phyloP scores from a whole-genome alignment of 495 filamentous ascomycete genomes.

The Talaromyces stipitatus region DNA sequence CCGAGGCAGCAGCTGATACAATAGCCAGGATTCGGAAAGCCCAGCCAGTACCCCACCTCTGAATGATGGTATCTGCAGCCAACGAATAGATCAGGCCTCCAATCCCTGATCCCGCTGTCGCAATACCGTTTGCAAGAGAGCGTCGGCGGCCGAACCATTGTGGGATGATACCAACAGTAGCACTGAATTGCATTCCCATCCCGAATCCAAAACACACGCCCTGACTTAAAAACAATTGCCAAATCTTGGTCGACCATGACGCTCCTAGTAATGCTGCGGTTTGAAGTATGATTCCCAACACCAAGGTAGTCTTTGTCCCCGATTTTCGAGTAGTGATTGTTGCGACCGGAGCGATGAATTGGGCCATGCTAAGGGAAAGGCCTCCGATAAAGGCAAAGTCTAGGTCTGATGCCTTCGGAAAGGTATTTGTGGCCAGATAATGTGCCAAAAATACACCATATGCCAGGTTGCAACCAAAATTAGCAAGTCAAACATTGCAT shows the following conservation, averaged over 20 bases:
- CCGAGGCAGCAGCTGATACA: conserved; percentile 56
- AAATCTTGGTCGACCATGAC: conserved; percentile 59
- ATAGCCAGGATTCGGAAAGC: conserved; percentile 68
- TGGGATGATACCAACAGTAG: conserved; percentile 59
- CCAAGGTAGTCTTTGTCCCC: conserved; percentile 50
- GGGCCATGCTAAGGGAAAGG: conserved; percentile 55
- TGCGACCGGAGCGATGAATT: conserved; percentile 58
- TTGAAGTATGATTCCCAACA: conserved; percentile 53
- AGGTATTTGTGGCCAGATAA: conserved; percentile 54
- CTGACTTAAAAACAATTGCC: conserved; percentile 71
- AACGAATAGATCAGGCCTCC: conserved; percentile 59
- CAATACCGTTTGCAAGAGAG: conserved; percentile 66
- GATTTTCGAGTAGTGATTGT: conserved; percentile 47
- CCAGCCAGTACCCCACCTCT: conserved; percentile 56
- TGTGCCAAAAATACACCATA: conserved; percentile 68
- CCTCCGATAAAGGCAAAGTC: conserved; percentile 70
- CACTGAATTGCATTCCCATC: conserved; percentile 70
- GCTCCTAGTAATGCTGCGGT: conserved; percentile 54
- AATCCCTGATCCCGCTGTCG: conserved; percentile 65
- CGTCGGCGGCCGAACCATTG: conserved; percentile 72
- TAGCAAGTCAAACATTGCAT: conserved; percentile 22
- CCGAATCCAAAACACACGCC: conserved; percentile 70
- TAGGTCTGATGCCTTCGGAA: conserved; percentile 49
- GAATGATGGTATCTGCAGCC: conserved; percentile 46
- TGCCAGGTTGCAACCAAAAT: conserved; percentile 6